phyloP scores from a whole-genome alignment of 192 early-diverging fungal species.

The Helicostylum pulchrum region DNA sequence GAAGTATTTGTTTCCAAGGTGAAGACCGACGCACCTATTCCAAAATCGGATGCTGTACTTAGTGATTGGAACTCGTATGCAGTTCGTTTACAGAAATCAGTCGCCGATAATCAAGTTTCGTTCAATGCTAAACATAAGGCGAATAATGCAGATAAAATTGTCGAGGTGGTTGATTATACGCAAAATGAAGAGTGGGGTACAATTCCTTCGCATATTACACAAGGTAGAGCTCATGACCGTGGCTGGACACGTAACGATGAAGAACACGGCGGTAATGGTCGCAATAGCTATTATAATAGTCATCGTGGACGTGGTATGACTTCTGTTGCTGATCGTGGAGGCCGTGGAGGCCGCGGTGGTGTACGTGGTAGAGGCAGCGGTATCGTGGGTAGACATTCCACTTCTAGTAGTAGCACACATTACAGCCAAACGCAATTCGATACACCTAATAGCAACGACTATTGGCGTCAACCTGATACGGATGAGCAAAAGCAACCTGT shows the following conservation, averaged over 20 bases:
- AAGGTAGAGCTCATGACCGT: background rate
- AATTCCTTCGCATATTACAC: background rate
- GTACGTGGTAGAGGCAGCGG: slow-evolving; percentile 17
- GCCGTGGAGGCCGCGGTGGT: background rate
- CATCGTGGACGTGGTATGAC: background rate
- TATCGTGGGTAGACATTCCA: slow-evolving; percentile 13
- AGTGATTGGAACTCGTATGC: slow-evolving; percentile 11
- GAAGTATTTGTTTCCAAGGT: background rate
- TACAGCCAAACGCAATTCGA: background rate
- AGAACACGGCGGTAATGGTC: slow-evolving; percentile 2
- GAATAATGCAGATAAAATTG: background rate
- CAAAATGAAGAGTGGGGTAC: slow-evolving; percentile 7
- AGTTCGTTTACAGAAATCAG: background rate
- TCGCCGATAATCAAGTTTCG: background rate
- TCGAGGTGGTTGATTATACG: slow-evolving; percentile 11
- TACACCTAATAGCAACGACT: background rate
- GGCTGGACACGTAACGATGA: background rate
- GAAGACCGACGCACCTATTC: background rate
- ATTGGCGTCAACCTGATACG: slow-evolving; percentile 16
- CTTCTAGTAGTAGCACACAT: background rate
- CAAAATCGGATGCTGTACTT: background rate
- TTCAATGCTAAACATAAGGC: background rate
- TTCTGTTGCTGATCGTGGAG: too few species aligned
- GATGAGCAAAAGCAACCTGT: slow-evolving; percentile 6
- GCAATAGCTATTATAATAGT: background rate